Conservation (phyloP, 108 stramenopile genomes). For the Licmophora abbreviata region DNA sequence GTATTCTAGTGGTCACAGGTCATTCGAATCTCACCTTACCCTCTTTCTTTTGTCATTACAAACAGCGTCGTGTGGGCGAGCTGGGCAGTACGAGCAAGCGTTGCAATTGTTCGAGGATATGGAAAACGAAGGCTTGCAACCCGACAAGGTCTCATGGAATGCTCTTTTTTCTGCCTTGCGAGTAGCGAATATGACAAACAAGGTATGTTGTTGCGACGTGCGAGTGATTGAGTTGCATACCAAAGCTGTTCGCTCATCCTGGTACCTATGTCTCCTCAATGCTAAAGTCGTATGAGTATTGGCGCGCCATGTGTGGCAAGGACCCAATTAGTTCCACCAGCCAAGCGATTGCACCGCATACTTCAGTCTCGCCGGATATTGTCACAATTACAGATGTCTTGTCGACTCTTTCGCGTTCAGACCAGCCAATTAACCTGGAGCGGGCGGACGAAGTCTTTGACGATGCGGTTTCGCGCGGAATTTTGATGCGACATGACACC, state of each 20-base stretch:
- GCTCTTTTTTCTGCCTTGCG: constrained; percentile 65
- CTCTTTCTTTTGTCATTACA: constrained; percentile 5
- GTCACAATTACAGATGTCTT: constrained; percentile 73
- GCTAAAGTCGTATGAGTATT: constrained; percentile 45
- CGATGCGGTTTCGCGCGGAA: constrained; percentile 55
- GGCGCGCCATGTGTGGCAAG: constrained; percentile 60
- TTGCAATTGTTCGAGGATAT: constrained; percentile 61
- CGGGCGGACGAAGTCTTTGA: constrained; percentile 53
- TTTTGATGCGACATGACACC: constrained; percentile 31
- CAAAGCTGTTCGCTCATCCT: not conserved
- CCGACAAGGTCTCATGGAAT: constrained; percentile 74
- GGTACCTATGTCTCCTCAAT: not conserved
- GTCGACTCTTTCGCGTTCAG: constrained; percentile 43
- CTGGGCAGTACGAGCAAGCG: constrained; percentile 55
- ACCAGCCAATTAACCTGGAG: constrained; percentile 12
- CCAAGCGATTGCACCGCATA: constrained; percentile 10
- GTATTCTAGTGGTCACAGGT: constrained; percentile 5
- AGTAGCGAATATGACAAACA: constrained; percentile 35
- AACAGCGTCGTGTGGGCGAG: constrained; percentile 46
- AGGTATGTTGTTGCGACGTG: constrained; percentile 8
- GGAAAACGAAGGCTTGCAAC: constrained; percentile 34
- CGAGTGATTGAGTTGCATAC: not conserved
- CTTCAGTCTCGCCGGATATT: constrained; percentile 51
- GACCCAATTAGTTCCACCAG: constrained; percentile 2
- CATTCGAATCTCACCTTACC: not conserved